These are phyloP conservation scores for Rhizopogon hawkerae DNA, from an alignment of 1,284 basidiomycete species.

Conservation along the genomic window DNA sequence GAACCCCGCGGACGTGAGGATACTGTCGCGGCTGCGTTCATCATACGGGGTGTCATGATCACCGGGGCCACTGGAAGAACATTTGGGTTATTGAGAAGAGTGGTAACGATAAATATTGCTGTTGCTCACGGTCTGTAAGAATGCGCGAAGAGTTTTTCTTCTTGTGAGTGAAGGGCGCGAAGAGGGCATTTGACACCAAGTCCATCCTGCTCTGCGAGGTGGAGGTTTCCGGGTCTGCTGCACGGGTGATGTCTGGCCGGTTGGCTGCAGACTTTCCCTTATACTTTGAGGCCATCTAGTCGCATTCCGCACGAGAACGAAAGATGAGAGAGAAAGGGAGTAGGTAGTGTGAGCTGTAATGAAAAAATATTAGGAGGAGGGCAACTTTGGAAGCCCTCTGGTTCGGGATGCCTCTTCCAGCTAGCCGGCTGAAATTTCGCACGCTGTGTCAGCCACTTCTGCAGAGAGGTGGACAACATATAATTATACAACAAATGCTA, in stretches of 20 bases:
- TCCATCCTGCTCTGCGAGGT: slow-evolving; percentile 38
- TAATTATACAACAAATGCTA: not conserved
- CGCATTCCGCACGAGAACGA: slow-evolving; percentile 14
- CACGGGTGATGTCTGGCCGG: slow-evolving; percentile 22
- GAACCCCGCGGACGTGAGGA: slow-evolving; percentile 43
- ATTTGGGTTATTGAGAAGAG: slow-evolving; percentile 4
- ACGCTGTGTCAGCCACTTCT: not conserved
- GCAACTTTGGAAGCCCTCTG: not conserved
- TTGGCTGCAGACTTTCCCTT: slow-evolving; percentile 9
- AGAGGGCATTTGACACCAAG: slow-evolving; percentile 54
- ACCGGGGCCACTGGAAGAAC: slow-evolving; percentile 67
- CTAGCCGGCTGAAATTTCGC: not conserved
- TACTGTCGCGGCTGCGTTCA: slow-evolving; percentile 56
- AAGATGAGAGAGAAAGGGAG: not conserved
- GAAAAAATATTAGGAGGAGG: not conserved
- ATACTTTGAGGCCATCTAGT: slow-evolving; percentile 14
- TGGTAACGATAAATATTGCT: not conserved
- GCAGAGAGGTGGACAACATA: not conserved
- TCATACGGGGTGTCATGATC: slow-evolving; percentile 82
- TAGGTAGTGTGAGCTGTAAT: not conserved
- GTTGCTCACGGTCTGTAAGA: slow-evolving; percentile 57
- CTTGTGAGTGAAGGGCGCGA: slow-evolving; percentile 58
- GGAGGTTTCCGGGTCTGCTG: slow-evolving; percentile 27
- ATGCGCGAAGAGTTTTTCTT: slow-evolving; percentile 63
- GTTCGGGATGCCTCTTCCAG: not conserved